Base-by-base conservation (phyloP, 2,329 filamentous ascomycete genomes). In the Fusarium sambucinum region DNA sequence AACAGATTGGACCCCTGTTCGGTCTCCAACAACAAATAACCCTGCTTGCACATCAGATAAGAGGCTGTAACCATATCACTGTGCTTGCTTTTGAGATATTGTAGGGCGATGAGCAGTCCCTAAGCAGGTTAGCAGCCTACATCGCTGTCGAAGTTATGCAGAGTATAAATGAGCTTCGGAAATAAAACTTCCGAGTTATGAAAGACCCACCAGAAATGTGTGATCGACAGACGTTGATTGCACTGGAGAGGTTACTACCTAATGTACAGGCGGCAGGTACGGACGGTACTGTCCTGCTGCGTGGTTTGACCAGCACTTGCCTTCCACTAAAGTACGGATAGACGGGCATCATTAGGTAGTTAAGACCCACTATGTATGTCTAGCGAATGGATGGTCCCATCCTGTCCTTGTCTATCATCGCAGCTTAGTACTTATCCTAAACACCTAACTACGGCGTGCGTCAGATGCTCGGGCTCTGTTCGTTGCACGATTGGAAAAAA, bases 301-400 rank as follows among this genome's bases (percentile, higher is more conserved):
- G 13, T 25, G 17, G 17, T 50, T 25, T 40, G 6, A 33, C 33
- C 33, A 29, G 32, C 42, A 30, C 25, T 17, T 45, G 19, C n/a
- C 21, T 42, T 25, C 19, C 19, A 23, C 19, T 21, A 33, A 30
- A 19, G 44, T 30, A 14, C 47, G 47, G 47, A 40, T 38, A 50
- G 23, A 38, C 23, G 40, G 21, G 40, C 16, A 21, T 38, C 41
- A 29, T 55, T 35, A 27, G 40, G 47, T 14, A 27, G 40, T 55
- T 14, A 10, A 29, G 14, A 37, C 23, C 40, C 41, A 55, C 52
- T 37, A 29, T 25, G 33, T 3, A 48, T 47, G 37, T 57, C 59
- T 62, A 37, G 57, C 53, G 47, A 59, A 33, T 54, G 27, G 27
- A 27, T 60, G 58, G 66, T 55, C 65, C 47, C 46, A 59, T 59